Conservation (phyloP, 2,329 filamentous ascomycete genomes). For the Sarocladium oryzae region DNA sequence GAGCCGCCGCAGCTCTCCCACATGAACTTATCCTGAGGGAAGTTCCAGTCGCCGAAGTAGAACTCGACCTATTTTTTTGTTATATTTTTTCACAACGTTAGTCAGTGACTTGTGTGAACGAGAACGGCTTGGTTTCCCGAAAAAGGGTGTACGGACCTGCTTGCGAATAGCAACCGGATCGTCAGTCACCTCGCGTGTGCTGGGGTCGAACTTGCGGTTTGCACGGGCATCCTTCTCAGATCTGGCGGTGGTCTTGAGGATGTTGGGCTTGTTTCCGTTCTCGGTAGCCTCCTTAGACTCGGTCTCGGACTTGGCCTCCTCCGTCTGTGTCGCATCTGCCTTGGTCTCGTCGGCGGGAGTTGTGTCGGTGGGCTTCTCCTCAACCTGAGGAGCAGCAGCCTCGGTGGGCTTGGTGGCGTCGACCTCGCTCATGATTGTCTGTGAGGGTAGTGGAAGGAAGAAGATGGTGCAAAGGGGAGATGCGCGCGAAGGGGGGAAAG, state of each 20-base stretch:
- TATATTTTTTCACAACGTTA: too few relatives aligned
- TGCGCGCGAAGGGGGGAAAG: slow-evolving; percentile 1
- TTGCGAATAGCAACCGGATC: slow-evolving; percentile 77
- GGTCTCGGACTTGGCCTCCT: slow-evolving; percentile 16
- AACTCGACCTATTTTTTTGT: slow-evolving; percentile 99
- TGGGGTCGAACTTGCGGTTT: slow-evolving; percentile 67
- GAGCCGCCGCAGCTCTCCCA: slow-evolving; percentile 70
- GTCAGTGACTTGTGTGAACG: not conserved
- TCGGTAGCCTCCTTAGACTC: slow-evolving; percentile 19
- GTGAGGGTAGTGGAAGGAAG: slow-evolving; percentile 4
- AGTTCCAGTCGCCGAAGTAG: slow-evolving; percentile 90
- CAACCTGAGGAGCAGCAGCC: slow-evolving; percentile 22
- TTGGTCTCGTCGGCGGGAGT: slow-evolving; percentile 19
- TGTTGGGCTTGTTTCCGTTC: slow-evolving; percentile 22
- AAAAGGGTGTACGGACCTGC: slow-evolving; percentile 49
- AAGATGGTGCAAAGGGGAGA: not conserved
- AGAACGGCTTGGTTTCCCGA: not conserved
- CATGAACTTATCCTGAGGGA: slow-evolving; percentile 83
- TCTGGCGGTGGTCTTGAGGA: slow-evolving; percentile 39
- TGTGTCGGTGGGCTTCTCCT: slow-evolving; percentile 15
- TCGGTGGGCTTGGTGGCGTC: slow-evolving; percentile 33
- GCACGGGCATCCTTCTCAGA: slow-evolving; percentile 37
- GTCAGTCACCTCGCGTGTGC: slow-evolving; percentile 59
- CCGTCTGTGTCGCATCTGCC: slow-evolving; percentile 20
- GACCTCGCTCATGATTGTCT: slow-evolving; percentile 33